phyloP scores from a whole-genome alignment of 148 eudicot species.

The Gaultheria prostrata region DNA sequence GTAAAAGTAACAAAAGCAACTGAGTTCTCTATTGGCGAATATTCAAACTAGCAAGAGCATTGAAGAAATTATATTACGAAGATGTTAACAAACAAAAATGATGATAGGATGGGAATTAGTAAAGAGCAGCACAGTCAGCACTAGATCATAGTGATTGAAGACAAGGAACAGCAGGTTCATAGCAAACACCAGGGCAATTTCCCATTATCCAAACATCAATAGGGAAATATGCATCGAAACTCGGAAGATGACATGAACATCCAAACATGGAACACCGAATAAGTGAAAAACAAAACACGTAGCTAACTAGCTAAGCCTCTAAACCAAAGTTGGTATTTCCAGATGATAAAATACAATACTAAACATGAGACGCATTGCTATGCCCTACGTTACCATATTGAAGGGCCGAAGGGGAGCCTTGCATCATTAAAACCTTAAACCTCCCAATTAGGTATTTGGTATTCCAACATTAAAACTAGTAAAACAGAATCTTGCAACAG shows the following conservation, averaged over 20 bases:
- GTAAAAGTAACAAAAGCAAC: background rate
- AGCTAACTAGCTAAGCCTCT: background rate
- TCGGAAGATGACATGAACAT: background rate
- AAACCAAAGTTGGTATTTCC: background rate
- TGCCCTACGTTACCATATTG: background rate
- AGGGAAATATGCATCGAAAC: background rate
- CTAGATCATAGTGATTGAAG: background rate
- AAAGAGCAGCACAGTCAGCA: background rate
- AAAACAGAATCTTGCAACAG: background rate
- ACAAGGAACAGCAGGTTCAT: background rate
- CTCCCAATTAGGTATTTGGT: background rate
- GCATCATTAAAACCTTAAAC: background rate
- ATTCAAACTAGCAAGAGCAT: background rate
- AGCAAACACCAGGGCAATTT: background rate
- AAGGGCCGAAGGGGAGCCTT: background rate
- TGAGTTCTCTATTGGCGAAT: background rate
- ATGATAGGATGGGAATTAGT: background rate
- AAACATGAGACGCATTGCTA: background rate
- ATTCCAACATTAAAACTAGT: background rate
- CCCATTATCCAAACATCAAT: background rate
- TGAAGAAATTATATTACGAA: background rate
- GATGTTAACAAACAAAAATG: background rate
- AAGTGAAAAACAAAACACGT: background rate
- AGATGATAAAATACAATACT: background rate
- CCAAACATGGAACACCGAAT: background rate